Conservation (phyloP, 805 yeast species). For the Diddensiella transvaalensis region DNA sequence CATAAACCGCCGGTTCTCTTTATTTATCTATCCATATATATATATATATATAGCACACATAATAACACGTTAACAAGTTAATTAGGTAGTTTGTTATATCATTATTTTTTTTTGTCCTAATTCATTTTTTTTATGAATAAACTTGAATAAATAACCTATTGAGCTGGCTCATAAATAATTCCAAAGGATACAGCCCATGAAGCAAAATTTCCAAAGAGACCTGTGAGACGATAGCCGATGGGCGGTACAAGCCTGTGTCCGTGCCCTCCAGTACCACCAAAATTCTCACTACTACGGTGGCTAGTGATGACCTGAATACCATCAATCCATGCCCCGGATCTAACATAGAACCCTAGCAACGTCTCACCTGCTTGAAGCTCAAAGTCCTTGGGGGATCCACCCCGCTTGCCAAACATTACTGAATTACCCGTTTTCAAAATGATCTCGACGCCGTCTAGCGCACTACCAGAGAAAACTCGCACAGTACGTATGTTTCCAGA, state of each 20-base stretch:
- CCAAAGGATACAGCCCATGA: conserved; percentile 77
- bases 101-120: no score
- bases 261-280: conserved; percentile 73
- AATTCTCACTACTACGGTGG: conserved; percentile 41
- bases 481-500: conserved; percentile 42
- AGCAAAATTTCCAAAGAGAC: conserved; percentile 66
- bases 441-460: conserved; percentile 78
- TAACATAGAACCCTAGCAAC: conserved; percentile 55
- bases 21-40: no score
- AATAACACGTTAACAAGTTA: no score
- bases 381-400: conserved; percentile 46
- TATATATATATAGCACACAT: no score
- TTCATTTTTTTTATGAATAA: no score
- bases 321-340: conserved; percentile 89
- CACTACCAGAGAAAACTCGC: conserved; percentile 68
- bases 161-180: conserved; percentile 29
- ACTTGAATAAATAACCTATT: neutral
- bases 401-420: conserved; percentile 35
- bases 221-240: conserved; percentile 54
- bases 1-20: no score
- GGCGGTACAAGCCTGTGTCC: conserved; percentile 62
- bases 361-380: conserved; percentile 54
- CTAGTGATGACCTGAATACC: conserved; percentile 68
- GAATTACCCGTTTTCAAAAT: conserved; percentile 30
- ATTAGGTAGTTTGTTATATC: no score